Evolutionary conservation across 2,329 filamentous ascomycete genomes (phyloP).

Genomic region (Colletotrichum sp.): DNA sequence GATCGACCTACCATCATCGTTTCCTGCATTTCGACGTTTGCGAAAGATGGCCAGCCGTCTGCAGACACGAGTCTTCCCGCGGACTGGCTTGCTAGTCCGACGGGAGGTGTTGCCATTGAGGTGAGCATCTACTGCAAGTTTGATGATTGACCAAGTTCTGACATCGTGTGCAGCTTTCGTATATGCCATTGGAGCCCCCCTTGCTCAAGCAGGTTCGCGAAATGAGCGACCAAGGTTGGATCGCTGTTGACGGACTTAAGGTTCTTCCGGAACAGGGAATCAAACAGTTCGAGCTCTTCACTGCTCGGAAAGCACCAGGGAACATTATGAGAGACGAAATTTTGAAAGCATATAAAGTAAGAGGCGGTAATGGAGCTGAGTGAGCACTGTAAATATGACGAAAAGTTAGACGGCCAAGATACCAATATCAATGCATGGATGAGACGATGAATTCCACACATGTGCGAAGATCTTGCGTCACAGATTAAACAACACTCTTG

Average conservation of each 20-base stretch:
- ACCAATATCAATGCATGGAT: not conserved
- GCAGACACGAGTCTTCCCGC: slow-evolving; percentile 72
- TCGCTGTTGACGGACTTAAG: slow-evolving; percentile 76
- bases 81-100: slow-evolving; percentile 73
- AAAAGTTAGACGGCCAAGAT: not conserved
- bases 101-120: slow-evolving; percentile 77
- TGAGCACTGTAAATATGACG: not conserved
- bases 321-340: slow-evolving; percentile 71
- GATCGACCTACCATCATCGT: slow-evolving; percentile 74
- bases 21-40: slow-evolving; percentile 75
- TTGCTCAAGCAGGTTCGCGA: slow-evolving; percentile 69
- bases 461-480: not conserved
- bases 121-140: slow-evolving; percentile 52
- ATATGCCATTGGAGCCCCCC: slow-evolving; percentile 74
- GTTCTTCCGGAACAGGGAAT: slow-evolving; percentile 79
- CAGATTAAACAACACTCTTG: not conserved
- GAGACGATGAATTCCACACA: not conserved
- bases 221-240: slow-evolving; percentile 67
- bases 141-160: not conserved
- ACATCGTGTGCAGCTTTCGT: not conserved
- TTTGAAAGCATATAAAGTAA: slow-evolving; percentile 44
- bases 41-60: slow-evolving; percentile 64
- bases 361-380: slow-evolving; percentile 9
- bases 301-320: slow-evolving; percentile 71
- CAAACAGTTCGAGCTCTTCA: slow-evolving; percentile 82